Evolutionary conservation across 2,329 filamentous ascomycete genomes (phyloP), one percentile per base, ranked within the genome.

Genomic region (Alternaria arborescens): DNA sequence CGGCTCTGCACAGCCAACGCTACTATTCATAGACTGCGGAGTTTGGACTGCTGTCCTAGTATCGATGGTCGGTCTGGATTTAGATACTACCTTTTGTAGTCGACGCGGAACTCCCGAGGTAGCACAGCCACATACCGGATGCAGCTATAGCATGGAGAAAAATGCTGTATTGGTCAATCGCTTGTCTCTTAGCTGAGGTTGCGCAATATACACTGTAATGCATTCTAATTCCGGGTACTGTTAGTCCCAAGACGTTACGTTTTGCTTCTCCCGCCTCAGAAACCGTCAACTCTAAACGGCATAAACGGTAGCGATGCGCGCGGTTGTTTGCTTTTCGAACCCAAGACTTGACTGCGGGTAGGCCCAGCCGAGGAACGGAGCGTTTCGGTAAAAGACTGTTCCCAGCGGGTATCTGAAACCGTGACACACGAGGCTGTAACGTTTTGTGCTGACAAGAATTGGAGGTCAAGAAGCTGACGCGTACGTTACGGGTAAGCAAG

Each of bases 381-480:
- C 18, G 40, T 44, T 44, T 44, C 28, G 52, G 42, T 20, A 48
- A 20, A 41, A 48, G 30, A 28, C n/a, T 47, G 32, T 28, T 32
- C 52, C 42, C 30, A 18, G n/a, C 57, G 57, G 44, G 30, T 51
- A 55, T 28, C 52, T 34, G 57, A 56, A 60, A 60, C 57, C 3
- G 18, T 30, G 36, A 44, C 52, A 52, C 18, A 12, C n/a, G 36
- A 46, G 32, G 22, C 22, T 60, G 57, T 32, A 56, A 60, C 57
- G 52, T 48, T 20, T 51, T 43, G 44, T 14, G 52, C 30, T 40
- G 52, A 44, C 52, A 52, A 55, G 43, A 47, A 26, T 55, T 38
- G 24, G 26, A 26, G 22, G 30, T 40, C 34, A 34, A 51, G n/a
- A 52, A 36, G 55, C 50, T 58, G 47, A 58, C 55, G 55, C 55